Evolutionary conservation across 179 eudicot species (phyloP), one percentile per base, ranked within the genome.

Genomic region (Gypsophila paniculata): DNA sequence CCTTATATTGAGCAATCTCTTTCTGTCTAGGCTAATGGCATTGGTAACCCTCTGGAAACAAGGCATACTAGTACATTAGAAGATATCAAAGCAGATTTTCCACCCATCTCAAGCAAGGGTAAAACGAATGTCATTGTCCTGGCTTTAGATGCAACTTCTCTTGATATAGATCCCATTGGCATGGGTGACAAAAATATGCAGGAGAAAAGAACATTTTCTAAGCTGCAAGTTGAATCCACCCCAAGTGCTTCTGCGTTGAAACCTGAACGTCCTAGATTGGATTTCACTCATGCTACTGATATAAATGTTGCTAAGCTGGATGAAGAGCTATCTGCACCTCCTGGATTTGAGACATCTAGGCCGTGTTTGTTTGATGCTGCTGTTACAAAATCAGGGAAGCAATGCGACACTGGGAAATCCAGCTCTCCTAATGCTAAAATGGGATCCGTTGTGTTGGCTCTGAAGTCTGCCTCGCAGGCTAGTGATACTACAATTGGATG

Each of bases 321-420:
- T 60, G 82, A 75, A 55, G 82, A 83, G 72, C 69, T 83, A 72
- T 55, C 76, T 71, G 84, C 80, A 3, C 86, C 86, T 29, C 86
- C 86, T 55, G 86, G 86, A 51, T 83, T 83, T 73, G 82, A 80
- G 69, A 80, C 80, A 32, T 75, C 83, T 69, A 75, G 73, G 69
- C 26, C 68, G 12, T 78, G 44, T 52, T 19, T 65, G 49, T 65
- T 74, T 14, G 74, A 69, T 71, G 54, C 71, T 44, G 8, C 53
- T 18, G 60, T 72, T 61, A 72, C 34, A 23, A 80, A 59, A 65
- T 36, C 83, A 13, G 60, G 36, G 51, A 74, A 74, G 61, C 51
- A 70, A 17, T 65, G 65, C 19, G 76, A 44, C 72, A 17, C 25
- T 62, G 52, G 66, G 23, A 55, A 5, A 13, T 68, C 57, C 8